These are phyloP conservation scores for Macroventuria anomochaeta DNA, from an alignment of 2,329 filamentous ascomycete genomes.

Conservation along the genomic window DNA sequence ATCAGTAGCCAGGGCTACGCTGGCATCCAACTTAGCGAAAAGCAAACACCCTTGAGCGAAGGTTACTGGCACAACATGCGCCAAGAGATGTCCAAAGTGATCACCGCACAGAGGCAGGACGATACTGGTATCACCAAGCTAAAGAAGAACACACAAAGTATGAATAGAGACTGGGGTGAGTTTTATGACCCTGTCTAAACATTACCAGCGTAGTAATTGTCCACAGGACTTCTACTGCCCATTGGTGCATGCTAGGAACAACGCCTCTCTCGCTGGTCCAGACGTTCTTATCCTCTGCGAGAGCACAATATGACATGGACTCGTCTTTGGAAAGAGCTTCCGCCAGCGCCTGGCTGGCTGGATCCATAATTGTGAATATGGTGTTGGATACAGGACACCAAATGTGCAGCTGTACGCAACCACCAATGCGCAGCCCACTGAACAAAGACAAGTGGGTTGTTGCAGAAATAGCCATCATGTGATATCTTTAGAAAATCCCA, in stretches of 20 bases:
- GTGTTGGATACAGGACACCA: background rate
- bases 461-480: too few species aligned
- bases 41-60: background rate
- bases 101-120: background rate
- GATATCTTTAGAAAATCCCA: too few species aligned
- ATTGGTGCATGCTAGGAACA: too few species aligned
- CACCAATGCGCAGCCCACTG: too few species aligned
- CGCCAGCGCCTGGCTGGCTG: background rate
- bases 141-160: background rate
- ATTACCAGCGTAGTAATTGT: too few species aligned
- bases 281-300: background rate
- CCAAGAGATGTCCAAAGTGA: background rate
- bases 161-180: background rate
- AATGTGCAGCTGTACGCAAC: too few species aligned
- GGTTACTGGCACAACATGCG: background rate
- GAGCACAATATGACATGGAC: background rate
- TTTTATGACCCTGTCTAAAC: too few species aligned
- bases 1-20: background rate
- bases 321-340: background rate
- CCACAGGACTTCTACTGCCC: too few species aligned
- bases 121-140: background rate
- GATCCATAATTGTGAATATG: background rate
- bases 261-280: background rate
- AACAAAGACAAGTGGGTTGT: too few species aligned
- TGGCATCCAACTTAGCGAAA: background rate